A percentile compares a stretch with the other conserved stretches of the same genome.
Conservation (phyloP, 331 rosid genomes). For the Acacia pycnantha region DNA sequence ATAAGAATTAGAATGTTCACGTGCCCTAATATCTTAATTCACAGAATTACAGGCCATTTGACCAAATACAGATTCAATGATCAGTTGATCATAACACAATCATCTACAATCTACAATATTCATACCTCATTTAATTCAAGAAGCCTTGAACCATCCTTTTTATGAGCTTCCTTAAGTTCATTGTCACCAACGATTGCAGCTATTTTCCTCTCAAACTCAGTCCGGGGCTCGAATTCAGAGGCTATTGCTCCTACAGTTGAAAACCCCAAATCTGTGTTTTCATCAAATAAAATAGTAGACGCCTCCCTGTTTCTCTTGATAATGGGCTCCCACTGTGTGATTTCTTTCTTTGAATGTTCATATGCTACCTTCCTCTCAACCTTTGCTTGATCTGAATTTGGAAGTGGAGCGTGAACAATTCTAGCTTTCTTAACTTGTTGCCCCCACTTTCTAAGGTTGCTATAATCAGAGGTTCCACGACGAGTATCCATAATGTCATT, state of each 20-base stretch:
- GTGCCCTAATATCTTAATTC: neutral
- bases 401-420: constrained; percentile 61
- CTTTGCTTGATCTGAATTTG: constrained; percentile 56
- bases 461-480: constrained; percentile 55
- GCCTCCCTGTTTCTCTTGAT: constrained; percentile 84
- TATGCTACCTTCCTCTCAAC: constrained; percentile 70
- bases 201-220: constrained; percentile 84
- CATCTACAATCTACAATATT: neutral
- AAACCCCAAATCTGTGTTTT: constrained; percentile 58
- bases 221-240: constrained; percentile 81
- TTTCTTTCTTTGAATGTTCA: constrained; percentile 58
- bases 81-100: neutral
- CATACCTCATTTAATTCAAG: constrained; percentile 82
- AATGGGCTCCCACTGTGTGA: constrained; percentile 69
- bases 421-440: constrained; percentile 41
- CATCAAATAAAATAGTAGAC: constrained; percentile 64
- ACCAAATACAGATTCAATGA: constrained; percentile 8
- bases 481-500: constrained; percentile 68
- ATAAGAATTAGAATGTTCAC: constrained; percentile 19
- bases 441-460: constrained; percentile 57
- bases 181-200: constrained; percentile 61
- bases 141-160: constrained; percentile 74
- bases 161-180: constrained; percentile 73
- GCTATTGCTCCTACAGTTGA: constrained; percentile 92
- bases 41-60: neutral